Base-by-base conservation (phyloP, 164 flowering plant genomes). In the Vitis amurensis region DNA sequence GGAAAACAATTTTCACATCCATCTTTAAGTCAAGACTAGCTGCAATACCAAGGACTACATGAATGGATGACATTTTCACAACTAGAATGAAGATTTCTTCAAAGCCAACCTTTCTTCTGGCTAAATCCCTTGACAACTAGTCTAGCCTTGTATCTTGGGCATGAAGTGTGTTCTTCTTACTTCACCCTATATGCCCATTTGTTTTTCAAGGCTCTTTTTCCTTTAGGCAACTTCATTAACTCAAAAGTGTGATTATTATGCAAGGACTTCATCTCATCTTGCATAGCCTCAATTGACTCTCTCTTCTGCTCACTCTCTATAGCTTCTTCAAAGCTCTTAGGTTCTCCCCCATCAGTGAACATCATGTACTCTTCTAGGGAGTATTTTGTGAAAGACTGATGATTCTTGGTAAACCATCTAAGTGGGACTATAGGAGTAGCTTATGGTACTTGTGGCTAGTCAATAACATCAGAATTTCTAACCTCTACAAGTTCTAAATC, bases 231-330 rank as follows among this genome's bases (percentile, higher is more conserved):
- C 16, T 67, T 62, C 16, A 77, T 76, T 13, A 76, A 17, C 2
- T 76, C 73, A 64, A 52, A 79, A 1, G 75, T 76, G 31, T 79
- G 74, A 27, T 76, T 79, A 19, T 70, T 69, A 63, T 67, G 61
- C 59, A 76, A 65, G 27, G 27, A 23, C 27, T 23, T 23, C 27
- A 23, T 23, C 27, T 23, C 27, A 23, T 23, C 27, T 23, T 72
- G 23, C 72, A 79, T 79, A 30, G 77, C 68, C 1, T 49, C 23
- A 11, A 73, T 6, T 73, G 76, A 77, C 63, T 73, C 56, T 0
- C 55, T 27, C 9, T 68, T 71, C 0, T 68, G 11, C 23, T 51
- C 58, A 16, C 50, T 14, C 2, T 10, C 11, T 7, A 55, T 29
- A 13, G 59, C 58, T 23, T 74, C 73, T 49, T 55, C 44, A 71